Conservation (phyloP, 2,329 filamentous ascomycete species). For the Knoxdaviesia capensis region DNA sequence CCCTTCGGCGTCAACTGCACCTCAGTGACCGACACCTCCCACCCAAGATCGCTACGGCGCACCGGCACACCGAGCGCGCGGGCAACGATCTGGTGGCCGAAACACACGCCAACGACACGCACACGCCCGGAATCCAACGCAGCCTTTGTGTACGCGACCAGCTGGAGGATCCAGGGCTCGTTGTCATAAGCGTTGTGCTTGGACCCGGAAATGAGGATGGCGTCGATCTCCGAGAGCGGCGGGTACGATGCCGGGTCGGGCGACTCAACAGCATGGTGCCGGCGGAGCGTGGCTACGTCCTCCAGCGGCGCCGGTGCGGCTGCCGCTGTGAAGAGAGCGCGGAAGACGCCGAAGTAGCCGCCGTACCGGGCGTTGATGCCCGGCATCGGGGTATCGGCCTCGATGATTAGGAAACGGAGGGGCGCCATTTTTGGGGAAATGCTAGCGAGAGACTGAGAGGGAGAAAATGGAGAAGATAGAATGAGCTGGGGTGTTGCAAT, state of each 20-base stretch:
- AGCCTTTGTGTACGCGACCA: slow-evolving; percentile 45
- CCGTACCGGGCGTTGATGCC: slow-evolving; percentile 43
- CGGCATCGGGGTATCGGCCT: slow-evolving; percentile 62
- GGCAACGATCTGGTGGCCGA: slow-evolving; percentile 71
- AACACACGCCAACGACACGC: slow-evolving; percentile 63
- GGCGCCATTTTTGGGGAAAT: slow-evolving; percentile 13
- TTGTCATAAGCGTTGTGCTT: slow-evolving; percentile 56
- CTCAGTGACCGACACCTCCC: slow-evolving; percentile 62
- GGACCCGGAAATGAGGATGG: slow-evolving; percentile 60
- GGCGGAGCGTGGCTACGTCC: slow-evolving; percentile 34
- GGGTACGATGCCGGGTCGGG: slow-evolving; percentile 45
- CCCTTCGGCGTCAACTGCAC: slow-evolving; percentile 49
- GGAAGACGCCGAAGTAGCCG: slow-evolving; percentile 54
- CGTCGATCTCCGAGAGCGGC: slow-evolving; percentile 53
- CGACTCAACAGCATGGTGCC: slow-evolving; percentile 47
- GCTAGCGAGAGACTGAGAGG: background rate
- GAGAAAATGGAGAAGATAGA: background rate
- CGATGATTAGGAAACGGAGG: slow-evolving; percentile 67
- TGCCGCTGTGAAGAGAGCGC: slow-evolving; percentile 32
- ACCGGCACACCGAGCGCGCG: slow-evolving; percentile 51
- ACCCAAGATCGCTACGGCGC: slow-evolving; percentile 44
- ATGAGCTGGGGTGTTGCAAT: too few relatives aligned
- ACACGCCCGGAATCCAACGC: slow-evolving; percentile 42
- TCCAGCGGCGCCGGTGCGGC: slow-evolving; percentile 21
- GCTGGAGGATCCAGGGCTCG: slow-evolving; percentile 53